Percentiles rank a stretch among this genome's conserved stretches.
These are phyloP conservation scores for Pilasporangium apinafurcum DNA, from an alignment of 352 stramenopile species.

Conservation along the genomic window DNA sequence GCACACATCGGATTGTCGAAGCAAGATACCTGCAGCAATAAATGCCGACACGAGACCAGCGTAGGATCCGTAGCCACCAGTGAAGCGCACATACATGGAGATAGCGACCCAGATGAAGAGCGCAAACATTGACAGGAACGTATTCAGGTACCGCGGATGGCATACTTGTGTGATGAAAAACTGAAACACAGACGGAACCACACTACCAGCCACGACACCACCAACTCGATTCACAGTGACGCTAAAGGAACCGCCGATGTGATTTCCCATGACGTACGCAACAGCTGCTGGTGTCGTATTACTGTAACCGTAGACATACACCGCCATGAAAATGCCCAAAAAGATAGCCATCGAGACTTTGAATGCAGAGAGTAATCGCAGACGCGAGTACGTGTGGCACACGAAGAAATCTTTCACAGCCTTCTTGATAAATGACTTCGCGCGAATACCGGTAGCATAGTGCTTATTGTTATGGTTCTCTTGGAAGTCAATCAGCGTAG, in stretches of 20 bases:
- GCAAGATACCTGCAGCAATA: conserved; percentile 53
- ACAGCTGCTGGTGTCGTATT: conserved; percentile 50
- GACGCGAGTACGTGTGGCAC: conserved; percentile 28
- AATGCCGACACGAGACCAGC: conserved; percentile 70
- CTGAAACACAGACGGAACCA: conserved; percentile 79
- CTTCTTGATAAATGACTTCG: conserved; percentile 37
- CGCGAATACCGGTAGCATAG: conserved; percentile 35
- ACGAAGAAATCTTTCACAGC: conserved; percentile 46
- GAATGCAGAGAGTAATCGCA: conserved; percentile 33
- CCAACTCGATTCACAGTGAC: conserved; percentile 80
- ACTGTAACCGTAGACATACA: conserved; percentile 75
- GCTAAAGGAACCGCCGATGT: conserved; percentile 73
- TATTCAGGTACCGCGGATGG: conserved; percentile 22
- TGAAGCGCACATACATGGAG: conserved; percentile 75
- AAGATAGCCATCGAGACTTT: conserved; percentile 58
- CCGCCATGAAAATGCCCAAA: conserved; percentile 52
- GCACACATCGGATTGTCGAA: conserved; percentile 57
- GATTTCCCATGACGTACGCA: conserved; percentile 75
- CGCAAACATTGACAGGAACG: conserved; percentile 37
- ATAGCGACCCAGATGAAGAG: conserved; percentile 71
- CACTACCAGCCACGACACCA: conserved; percentile 73
- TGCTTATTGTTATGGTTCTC: conserved; percentile 55
- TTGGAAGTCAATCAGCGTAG: conserved; percentile 67
- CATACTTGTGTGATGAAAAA: conserved; percentile 81
- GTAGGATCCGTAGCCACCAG: conserved; percentile 61